These are phyloP conservation scores for Micromonas pusilla DNA, from an alignment of 139 green algal species.

Conservation along the genomic window DNA sequence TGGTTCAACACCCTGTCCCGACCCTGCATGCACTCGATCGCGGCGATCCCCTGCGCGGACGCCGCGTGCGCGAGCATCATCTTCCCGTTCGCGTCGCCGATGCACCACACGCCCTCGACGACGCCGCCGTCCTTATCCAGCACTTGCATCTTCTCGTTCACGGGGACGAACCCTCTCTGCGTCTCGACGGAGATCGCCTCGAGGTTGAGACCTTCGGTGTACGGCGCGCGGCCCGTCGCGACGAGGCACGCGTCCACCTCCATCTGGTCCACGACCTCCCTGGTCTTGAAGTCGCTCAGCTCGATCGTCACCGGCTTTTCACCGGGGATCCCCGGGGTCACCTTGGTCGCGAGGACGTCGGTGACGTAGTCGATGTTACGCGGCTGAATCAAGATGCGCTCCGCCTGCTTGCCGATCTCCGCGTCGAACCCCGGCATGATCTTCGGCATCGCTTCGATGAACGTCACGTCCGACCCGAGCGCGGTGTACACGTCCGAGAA, in stretches of 20 bases:
- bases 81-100: constrained; percentile 95
- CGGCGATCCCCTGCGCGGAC: constrained; percentile 82
- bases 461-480: constrained; percentile 90
- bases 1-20: constrained; percentile 89
- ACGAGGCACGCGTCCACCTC: constrained; percentile 83
- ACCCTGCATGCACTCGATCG: constrained; percentile 88
- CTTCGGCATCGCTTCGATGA: constrained; percentile 94
- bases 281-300: constrained; percentile 97
- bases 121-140: constrained; percentile 38
- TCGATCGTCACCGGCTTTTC: constrained; percentile 94
- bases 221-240: constrained; percentile 81
- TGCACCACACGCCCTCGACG: constrained; percentile 72
- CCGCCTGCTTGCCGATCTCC: constrained; percentile 84
- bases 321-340: constrained; percentile 61
- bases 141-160: constrained; percentile 88
- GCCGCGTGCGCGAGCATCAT: constrained; percentile 90
- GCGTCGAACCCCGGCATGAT: constrained; percentile 97
- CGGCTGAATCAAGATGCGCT: constrained; percentile 88
- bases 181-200: constrained; percentile 60
- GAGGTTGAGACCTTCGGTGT: constrained; percentile 83
- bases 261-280: constrained; percentile 86
- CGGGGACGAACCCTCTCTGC: constrained; percentile 86
- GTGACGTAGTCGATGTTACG: constrained; percentile 86
- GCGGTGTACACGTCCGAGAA: constrained; percentile 98
- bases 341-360: constrained; percentile 76